phyloP scores from a whole-genome alignment of 805 yeast genomes.

The Ogataea degrootiae region DNA sequence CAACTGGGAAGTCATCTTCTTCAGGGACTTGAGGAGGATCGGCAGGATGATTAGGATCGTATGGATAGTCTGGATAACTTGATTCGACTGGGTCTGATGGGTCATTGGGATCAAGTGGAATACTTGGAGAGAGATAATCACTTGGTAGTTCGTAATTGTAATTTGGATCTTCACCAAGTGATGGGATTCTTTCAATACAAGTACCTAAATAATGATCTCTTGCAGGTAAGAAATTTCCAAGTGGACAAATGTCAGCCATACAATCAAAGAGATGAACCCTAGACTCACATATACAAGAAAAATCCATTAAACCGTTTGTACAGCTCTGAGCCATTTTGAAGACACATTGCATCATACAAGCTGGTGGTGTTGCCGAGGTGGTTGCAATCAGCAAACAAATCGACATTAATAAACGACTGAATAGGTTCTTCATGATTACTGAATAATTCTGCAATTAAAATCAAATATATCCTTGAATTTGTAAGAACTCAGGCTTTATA shows the following conservation, averaged over 20 bases:
- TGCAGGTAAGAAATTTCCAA: slow-evolving; percentile 38
- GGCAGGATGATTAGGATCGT: not conserved
- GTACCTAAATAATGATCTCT: slow-evolving; percentile 47
- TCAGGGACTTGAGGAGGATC: not conserved
- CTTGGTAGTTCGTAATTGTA: slow-evolving; percentile 15
- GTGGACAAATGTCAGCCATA: slow-evolving; percentile 37
- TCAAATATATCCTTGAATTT: too few relatives aligned
- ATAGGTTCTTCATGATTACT: too few relatives aligned
- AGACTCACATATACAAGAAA: slow-evolving; percentile 33
- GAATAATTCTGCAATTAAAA: too few relatives aligned
- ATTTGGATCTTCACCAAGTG: slow-evolving; percentile 17
- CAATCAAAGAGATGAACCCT: slow-evolving; percentile 31
- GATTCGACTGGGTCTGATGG: not conserved
- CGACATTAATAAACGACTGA: too few relatives aligned
- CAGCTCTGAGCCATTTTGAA: slow-evolving; percentile 13
- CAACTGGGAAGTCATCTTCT: not conserved
- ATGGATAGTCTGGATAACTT: too few relatives aligned
- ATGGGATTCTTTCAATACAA: slow-evolving; percentile 36
- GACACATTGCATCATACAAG: slow-evolving; percentile 22
- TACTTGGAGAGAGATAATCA: not conserved
- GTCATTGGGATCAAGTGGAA: not conserved
- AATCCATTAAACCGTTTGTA: slow-evolving; percentile 23
- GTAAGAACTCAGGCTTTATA: too few relatives aligned
- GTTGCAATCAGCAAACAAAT: not conserved
- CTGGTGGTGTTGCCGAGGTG: slow-evolving; percentile 22